Base-by-base conservation (phyloP, 805 yeast genomes). In the Debaryomyces prosopidis region DNA sequence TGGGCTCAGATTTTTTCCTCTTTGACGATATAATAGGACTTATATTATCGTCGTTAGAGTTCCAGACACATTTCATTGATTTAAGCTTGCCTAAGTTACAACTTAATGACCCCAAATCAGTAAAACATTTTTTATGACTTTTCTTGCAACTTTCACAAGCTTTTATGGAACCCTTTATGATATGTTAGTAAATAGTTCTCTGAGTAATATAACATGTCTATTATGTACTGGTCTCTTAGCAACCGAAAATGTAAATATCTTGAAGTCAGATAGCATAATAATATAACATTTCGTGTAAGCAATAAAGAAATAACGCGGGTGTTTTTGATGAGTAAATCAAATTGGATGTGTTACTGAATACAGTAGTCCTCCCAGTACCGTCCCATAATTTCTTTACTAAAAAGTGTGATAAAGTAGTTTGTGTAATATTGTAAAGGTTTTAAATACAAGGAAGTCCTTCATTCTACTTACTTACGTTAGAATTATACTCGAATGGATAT, bases 61-160 rank as follows among this genome's bases (percentile, higher is more conserved):
- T 15, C 44, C 40, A 51, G 42, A 10, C 47, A 39, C 17, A 47
- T 16, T 32, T 5, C 6, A 16, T 7, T 8, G 45, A 46, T 2
- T 26, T 31, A 26, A 33, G 48, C 26, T 31, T 45, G 42, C 67
- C 60, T 28, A 46, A 52, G 31, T 50, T 54, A 39, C 52, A 48
- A 10, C 41, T 31, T 6, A 32, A 27, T 14, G 34, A 28, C 19
- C 40, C 40, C 4, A 11, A 10, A 10, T 45, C 43, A 16, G 36
- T 18, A 4, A 34, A 30, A 30, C 52, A 45, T 33, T 32, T 48
- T n/a, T 33, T 32, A 41, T 62, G 67, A 7, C 47, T 32, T 31
- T 48, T 52, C 32, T 60, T 48, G 36, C 67, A 61, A 18, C 59
- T 40, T 15, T 46, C 42, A 38, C 67, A 62, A 3, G 67, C 65